phyloP scores from a whole-genome alignment of 768 basidiomycete genomes.

The Rhizopogon vesiculosus region DNA sequence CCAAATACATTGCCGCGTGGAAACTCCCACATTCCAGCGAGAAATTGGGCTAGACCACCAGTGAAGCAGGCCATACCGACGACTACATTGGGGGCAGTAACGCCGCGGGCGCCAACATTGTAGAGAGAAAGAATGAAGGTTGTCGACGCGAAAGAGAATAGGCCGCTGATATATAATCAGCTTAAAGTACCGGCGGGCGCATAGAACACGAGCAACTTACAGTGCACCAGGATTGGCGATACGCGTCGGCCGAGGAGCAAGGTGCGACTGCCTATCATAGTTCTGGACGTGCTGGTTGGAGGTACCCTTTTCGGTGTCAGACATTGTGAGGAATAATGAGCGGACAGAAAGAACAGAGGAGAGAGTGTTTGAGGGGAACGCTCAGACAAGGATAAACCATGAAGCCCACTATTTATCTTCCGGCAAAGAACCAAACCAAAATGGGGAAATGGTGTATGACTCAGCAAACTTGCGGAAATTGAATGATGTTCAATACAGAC shows the following conservation, averaged over 20 bases:
- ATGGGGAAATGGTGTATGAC: neutral
- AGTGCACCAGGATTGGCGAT: constrained; percentile 54
- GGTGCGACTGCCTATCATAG: constrained; percentile 2
- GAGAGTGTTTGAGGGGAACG: neutral
- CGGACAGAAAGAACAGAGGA: neutral
- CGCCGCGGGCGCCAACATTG: constrained; percentile 55
- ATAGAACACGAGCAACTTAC: constrained; percentile 12
- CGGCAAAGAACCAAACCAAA: neutral
- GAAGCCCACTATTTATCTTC: neutral
- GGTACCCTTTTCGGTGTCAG: constrained; percentile 31
- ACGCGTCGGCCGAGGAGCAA: constrained; percentile 24
- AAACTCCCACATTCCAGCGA: constrained; percentile 91
- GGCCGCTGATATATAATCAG: constrained; percentile 42
- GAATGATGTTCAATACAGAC: neutral
- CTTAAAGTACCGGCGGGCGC: neutral
- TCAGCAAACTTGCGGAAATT: neutral
- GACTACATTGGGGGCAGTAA: constrained; percentile 61
- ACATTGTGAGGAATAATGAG: constrained; percentile 18
- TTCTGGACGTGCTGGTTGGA: constrained; percentile 14
- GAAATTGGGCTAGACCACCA: constrained; percentile 80
- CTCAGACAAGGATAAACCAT: neutral
- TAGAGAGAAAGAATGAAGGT: constrained; percentile 75
- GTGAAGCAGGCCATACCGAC: constrained; percentile 84
- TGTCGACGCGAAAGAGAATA: constrained; percentile 82
- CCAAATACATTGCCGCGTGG: constrained; percentile 66